These are phyloP conservation scores for Glomus cerebriforme DNA, from an alignment of 192 early-diverging fungal species.

Conservation along the genomic window DNA sequence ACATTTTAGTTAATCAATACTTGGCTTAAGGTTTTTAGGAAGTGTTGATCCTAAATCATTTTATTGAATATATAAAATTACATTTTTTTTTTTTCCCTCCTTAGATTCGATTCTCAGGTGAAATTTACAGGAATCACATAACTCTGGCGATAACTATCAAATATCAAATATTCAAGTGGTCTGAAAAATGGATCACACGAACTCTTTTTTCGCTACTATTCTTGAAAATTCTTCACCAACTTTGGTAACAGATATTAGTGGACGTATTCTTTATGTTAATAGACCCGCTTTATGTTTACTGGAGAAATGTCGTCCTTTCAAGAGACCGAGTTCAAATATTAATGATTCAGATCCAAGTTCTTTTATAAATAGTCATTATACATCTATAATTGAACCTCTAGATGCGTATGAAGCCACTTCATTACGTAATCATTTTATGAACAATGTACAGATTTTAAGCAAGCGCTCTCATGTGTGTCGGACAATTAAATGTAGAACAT, in stretches of 20 bases:
- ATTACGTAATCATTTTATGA: slow-evolving; percentile 1
- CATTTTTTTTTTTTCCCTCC: too few species aligned
- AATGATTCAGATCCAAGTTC: not conserved
- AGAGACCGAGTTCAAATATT: slow-evolving; percentile 1
- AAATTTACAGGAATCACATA: too few species aligned
- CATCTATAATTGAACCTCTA: slow-evolving; percentile 5
- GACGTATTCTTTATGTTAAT: slow-evolving; percentile 5
- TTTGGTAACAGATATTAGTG: not conserved
- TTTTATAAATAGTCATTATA: not conserved
- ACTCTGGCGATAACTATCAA: not conserved
- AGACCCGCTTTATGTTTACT: not conserved
- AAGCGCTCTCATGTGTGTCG: not conserved
- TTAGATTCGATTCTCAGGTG: too few species aligned
- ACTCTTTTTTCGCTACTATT: not conserved
- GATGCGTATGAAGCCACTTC: not conserved
- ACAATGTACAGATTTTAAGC: not conserved
- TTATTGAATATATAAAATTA: too few species aligned
- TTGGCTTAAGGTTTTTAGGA: too few species aligned
- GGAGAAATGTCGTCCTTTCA: not conserved
- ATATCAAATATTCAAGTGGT: not conserved
- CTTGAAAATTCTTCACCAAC: slow-evolving; percentile 1
- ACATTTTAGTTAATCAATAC: too few species aligned
- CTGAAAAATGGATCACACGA: not conserved
- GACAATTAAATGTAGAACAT: not conserved
- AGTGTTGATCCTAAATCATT: too few species aligned